These are phyloP conservation scores for Talaromyces rugulosus DNA, from an alignment of 2,329 filamentous ascomycete species.

Conservation along the genomic window DNA sequence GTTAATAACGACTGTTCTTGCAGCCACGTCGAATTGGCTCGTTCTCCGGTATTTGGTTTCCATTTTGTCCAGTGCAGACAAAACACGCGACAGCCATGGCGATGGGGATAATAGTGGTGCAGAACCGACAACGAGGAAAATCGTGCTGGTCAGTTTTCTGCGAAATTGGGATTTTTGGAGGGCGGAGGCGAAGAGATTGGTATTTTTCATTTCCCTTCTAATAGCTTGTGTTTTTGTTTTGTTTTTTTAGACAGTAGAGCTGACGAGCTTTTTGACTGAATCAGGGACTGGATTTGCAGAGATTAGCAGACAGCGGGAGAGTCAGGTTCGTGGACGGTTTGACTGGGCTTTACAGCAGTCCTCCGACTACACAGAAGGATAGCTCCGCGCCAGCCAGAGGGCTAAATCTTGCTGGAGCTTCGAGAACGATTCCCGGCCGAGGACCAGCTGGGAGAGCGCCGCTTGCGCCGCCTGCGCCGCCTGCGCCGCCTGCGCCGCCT, in stretches of 20 bases:
- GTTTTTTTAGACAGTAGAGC: background rate
- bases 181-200: slow-evolving; percentile 63
- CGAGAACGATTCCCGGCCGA: slow-evolving; percentile 25
- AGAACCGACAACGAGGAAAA: slow-evolving; percentile 32
- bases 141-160: slow-evolving; percentile 80
- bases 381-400: background rate
- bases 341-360: slow-evolving; percentile 49
- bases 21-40: slow-evolving; percentile 55
- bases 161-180: slow-evolving; percentile 76
- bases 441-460: background rate
- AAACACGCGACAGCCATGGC: slow-evolving; percentile 7
- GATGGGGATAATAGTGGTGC: slow-evolving; percentile 14
- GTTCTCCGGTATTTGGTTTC: slow-evolving; percentile 49
- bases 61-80: slow-evolving; percentile 31
- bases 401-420: background rate
- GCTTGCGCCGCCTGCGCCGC: background rate
- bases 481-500: background rate
- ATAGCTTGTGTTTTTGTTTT: background rate
- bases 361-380: slow-evolving; percentile 2
- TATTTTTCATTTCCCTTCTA: slow-evolving; percentile 35
- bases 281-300: slow-evolving; percentile 69
- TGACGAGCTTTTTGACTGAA: background rate
- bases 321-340: slow-evolving; percentile 76
- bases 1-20: slow-evolving; percentile 41
- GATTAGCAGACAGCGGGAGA: slow-evolving; percentile 52